A percentile compares a stretch with the other conserved stretches of the same genome.
Conservation (phyloP, 2,329 filamentous ascomycete genomes). For the Alternaria angustiovoidea region DNA sequence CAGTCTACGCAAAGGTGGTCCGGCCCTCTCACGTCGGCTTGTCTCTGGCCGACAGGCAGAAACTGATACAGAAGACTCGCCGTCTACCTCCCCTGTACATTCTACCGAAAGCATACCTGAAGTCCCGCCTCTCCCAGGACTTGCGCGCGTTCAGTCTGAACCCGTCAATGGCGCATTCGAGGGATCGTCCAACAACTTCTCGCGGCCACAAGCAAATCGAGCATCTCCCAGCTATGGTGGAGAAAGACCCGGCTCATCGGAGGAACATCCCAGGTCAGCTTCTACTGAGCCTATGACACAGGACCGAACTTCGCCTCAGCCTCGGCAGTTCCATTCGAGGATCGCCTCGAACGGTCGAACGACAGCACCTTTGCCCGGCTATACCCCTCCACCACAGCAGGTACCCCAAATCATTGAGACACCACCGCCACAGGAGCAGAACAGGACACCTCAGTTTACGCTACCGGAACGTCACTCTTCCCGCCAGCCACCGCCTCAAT, state of each 20-base stretch:
- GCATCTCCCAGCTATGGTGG: constrained; percentile 33
- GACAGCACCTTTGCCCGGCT: constrained; percentile 60
- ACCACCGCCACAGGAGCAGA: constrained; percentile 52
- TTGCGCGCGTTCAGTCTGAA: constrained; percentile 75
- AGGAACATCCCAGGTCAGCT: constrained; percentile 31
- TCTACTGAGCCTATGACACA: constrained; percentile 34
- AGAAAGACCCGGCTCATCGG: constrained; percentile 34
- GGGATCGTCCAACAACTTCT: constrained; percentile 62
- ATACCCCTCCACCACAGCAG: constrained; percentile 40
- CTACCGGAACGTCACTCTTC: constrained; percentile 63
- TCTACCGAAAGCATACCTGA: constrained; percentile 45
- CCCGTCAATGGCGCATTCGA: constrained; percentile 58
- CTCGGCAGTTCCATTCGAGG: constrained; percentile 64
- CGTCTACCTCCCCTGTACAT: constrained; percentile 60
- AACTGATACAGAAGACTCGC: constrained; percentile 63
- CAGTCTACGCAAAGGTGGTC: constrained; percentile 80
- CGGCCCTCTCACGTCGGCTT: constrained; percentile 76
- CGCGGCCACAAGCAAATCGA: constrained; percentile 59
- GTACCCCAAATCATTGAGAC: constrained; percentile 73
- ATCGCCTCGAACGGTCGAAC: constrained; percentile 65
- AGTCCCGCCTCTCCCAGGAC: constrained; percentile 46
- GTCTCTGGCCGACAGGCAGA: constrained; percentile 67
- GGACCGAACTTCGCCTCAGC: constrained; percentile 46
- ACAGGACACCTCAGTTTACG: constrained; percentile 43
- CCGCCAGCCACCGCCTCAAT: constrained; percentile 46